A percentile compares a stretch with the other conserved stretches of the same genome.
phyloP scores from a whole-genome alignment of 2,329 filamentous ascomycete genomes.

The Thelonectria rubi region DNA sequence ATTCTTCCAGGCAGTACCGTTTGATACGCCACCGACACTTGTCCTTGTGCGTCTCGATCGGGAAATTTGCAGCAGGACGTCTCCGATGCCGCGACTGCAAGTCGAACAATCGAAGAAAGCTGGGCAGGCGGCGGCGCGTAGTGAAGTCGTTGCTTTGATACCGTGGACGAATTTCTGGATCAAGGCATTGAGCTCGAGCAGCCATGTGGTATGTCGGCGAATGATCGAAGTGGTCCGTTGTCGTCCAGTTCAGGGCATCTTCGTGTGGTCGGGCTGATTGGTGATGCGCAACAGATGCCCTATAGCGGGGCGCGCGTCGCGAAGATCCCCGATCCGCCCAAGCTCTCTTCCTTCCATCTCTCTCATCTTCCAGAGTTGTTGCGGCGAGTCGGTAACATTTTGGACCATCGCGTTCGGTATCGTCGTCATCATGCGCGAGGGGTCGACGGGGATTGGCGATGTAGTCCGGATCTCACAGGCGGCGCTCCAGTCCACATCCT shows the following conservation, averaged over 20 bases:
- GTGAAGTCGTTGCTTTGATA: not conserved
- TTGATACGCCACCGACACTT: not conserved
- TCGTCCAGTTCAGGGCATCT: constrained; percentile 2
- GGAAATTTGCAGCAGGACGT: not conserved
- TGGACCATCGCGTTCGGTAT: constrained; percentile 13
- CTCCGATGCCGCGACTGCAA: not conserved
- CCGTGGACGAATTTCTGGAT: not conserved
- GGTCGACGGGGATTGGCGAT: constrained; percentile 14
- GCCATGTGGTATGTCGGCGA: not conserved
- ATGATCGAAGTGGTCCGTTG: not conserved
- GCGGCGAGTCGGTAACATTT: not conserved
- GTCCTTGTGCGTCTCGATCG: not conserved
- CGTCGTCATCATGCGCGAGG: constrained; percentile 16
- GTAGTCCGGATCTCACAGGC: constrained; percentile 16
- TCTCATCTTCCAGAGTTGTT: constrained; percentile 5
- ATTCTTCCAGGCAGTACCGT: not conserved
- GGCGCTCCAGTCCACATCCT: constrained; percentile 24
- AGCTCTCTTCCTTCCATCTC: not conserved
- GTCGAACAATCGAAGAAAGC: not conserved
- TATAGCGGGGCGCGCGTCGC: constrained; percentile 7
- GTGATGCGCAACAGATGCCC: constrained; percentile 10
- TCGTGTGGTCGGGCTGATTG: constrained; percentile 9
- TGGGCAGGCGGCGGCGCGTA: not conserved
- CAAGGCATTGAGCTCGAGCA: not conserved
- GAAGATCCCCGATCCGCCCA: not conserved